phyloP scores from a whole-genome alignment of 495 filamentous ascomycete genomes.

The Saxophila tyrrhenica region DNA sequence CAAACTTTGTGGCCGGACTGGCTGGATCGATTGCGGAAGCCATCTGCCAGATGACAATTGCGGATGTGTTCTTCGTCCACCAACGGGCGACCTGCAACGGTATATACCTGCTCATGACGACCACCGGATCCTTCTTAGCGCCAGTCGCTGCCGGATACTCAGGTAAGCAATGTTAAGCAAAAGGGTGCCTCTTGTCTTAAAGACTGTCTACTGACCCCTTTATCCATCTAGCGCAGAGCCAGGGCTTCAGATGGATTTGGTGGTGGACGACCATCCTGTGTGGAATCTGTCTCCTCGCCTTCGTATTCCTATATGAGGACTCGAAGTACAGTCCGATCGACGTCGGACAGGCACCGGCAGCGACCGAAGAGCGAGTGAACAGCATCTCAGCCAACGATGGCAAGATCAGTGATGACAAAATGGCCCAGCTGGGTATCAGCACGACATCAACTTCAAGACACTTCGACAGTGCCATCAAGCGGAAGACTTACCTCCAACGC shows the following conservation, averaged over 20 bases:
- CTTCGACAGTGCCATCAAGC: neutral
- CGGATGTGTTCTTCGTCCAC: slow-evolving; percentile 49
- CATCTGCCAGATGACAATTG: slow-evolving; percentile 42
- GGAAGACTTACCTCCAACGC: slow-evolving; percentile 1
- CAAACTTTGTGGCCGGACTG: slow-evolving; percentile 5
- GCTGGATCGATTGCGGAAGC: slow-evolving; percentile 2
- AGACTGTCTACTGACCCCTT: too few species aligned
- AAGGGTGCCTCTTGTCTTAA: too few species aligned
- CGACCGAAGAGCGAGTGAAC: neutral
- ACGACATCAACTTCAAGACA: neutral
- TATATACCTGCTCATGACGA: slow-evolving; percentile 29
- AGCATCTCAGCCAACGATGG: neutral
- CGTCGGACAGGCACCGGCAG: neutral
- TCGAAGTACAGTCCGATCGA: slow-evolving; percentile 1
- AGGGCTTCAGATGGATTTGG: slow-evolving; percentile 3
- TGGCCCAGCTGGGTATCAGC: neutral
- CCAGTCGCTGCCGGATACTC: slow-evolving; percentile 10
- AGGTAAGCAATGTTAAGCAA: too few species aligned
- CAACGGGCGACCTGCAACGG: slow-evolving; percentile 41
- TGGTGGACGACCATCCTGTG: slow-evolving; percentile 9
- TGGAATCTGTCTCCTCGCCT: neutral
- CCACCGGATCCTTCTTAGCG: slow-evolving; percentile 5
- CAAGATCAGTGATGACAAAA: neutral
- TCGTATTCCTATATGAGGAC: slow-evolving; percentile 8
- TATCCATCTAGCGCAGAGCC: too few species aligned